phyloP scores from a whole-genome alignment of 805 yeast species.

The Saccharomycopsis sp. region DNA sequence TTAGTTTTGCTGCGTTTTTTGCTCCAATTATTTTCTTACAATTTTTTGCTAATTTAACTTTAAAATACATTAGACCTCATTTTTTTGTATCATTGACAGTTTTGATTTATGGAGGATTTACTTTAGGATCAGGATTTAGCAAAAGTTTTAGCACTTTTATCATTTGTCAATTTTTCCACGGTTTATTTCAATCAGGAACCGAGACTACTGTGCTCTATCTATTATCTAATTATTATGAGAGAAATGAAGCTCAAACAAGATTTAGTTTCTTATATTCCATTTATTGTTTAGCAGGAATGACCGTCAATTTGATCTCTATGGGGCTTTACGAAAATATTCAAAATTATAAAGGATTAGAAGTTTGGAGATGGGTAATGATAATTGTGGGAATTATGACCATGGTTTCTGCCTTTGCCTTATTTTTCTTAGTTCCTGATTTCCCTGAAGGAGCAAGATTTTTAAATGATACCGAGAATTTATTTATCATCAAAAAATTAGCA shows the following conservation, averaged over 20 bases:
- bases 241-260: slow-evolving; percentile 56
- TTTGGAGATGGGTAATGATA: slow-evolving; percentile 27
- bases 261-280: slow-evolving; percentile 55
- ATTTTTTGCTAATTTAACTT: slow-evolving; percentile 48
- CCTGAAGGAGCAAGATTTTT: slow-evolving; percentile 56
- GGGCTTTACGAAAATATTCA: slow-evolving; percentile 34
- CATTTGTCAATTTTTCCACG: slow-evolving; percentile 54
- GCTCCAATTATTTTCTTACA: slow-evolving; percentile 52
- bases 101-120: slow-evolving; percentile 48
- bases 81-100: slow-evolving; percentile 50
- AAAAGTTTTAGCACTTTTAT: slow-evolving; percentile 46
- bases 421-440: slow-evolving; percentile 54
- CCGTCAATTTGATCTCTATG: slow-evolving; percentile 55
- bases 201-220: slow-evolving; percentile 66
- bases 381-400: slow-evolving; percentile 29
- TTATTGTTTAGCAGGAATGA: slow-evolving; percentile 67
- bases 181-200: slow-evolving; percentile 58
- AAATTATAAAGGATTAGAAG: slow-evolving; percentile 32
- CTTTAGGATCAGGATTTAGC: slow-evolving; percentile 56
- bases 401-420: slow-evolving; percentile 24
- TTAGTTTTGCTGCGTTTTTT: slow-evolving; percentile 57
- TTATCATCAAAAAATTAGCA: slow-evolving; percentile 48
- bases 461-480: slow-evolving; percentile 37
- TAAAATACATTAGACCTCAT: slow-evolving; percentile 52
- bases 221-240: slow-evolving; percentile 46